phyloP scores from a whole-genome alignment of 805 yeast species.

The Metschnikowia amazonensis region DNA sequence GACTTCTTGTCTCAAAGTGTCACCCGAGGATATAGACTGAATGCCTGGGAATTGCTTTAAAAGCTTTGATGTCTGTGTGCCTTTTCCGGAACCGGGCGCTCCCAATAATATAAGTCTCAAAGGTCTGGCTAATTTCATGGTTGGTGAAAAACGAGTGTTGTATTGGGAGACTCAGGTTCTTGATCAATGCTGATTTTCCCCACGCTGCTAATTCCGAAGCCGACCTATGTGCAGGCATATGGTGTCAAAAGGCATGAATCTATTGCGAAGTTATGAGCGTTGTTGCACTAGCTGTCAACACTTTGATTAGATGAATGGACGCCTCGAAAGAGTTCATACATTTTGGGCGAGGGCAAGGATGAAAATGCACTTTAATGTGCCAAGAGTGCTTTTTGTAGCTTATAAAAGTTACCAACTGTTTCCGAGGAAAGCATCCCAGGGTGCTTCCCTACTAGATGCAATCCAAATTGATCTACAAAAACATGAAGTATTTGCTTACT shows the following conservation, averaged over 20 bases:
- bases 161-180: neutral
- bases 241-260: neutral
- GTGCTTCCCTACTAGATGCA: too few relatives aligned
- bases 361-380: too few relatives aligned
- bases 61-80: conserved; percentile 75
- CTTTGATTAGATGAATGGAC: neutral
- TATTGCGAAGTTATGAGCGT: neutral
- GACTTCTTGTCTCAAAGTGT: conserved; percentile 69
- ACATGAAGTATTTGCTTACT: too few relatives aligned
- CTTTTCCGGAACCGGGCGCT: conserved; percentile 96
- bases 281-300: neutral
- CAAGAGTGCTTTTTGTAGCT: too few relatives aligned
- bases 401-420: too few relatives aligned
- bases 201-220: neutral
- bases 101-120: conserved; percentile 68
- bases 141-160: neutral
- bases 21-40: conserved; percentile 76
- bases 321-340: too few relatives aligned
- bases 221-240: neutral
- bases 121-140: conserved; percentile 10
- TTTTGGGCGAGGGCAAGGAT: too few relatives aligned
- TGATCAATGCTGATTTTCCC: neutral
- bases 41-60: conserved; percentile 51
- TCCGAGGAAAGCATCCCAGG: too few relatives aligned
- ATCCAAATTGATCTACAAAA: too few relatives aligned